These are phyloP conservation scores for Apiospora sp. DNA, from an alignment of 2,329 filamentous ascomycete genomes.

Conservation along the genomic window DNA sequence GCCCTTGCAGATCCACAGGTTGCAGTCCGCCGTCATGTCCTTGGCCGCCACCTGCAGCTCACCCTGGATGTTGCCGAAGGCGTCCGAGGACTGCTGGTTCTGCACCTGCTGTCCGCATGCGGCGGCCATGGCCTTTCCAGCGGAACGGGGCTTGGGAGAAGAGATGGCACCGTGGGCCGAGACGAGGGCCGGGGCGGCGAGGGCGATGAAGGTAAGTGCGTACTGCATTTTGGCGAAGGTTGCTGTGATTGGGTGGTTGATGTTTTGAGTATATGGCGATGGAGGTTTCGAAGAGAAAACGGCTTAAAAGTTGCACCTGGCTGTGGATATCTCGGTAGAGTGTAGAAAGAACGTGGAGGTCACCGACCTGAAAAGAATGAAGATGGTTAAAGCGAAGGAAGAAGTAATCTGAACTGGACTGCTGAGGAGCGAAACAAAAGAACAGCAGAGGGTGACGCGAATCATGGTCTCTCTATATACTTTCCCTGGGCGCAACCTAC, in stretches of 20 bases:
- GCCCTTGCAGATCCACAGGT: conserved; percentile 66
- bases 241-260: conserved; percentile 10
- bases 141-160: conserved; percentile 55
- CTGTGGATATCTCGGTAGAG: conserved; percentile 7
- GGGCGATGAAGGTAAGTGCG: conserved; percentile 26
- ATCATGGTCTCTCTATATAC: conserved; percentile 21
- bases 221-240: conserved; percentile 32
- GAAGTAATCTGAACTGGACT: conserved; percentile 3
- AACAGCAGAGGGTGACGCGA: neutral
- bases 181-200: conserved; percentile 46
- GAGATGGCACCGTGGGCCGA: conserved; percentile 62
- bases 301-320: neutral
- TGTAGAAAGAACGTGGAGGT: conserved; percentile 30
- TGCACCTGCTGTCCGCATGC: conserved; percentile 63
- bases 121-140: conserved; percentile 57
- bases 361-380: conserved; percentile 29
- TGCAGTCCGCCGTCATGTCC: conserved; percentile 58
- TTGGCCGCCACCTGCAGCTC: conserved; percentile 59
- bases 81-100: conserved; percentile 60
- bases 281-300: neutral
- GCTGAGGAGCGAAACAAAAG: neutral
- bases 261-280: neutral
- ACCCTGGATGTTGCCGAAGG: conserved; percentile 62
- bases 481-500: neutral
- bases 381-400: conserved; percentile 26